Evolutionary conservation across 2,329 filamentous ascomycete genomes (phyloP), one percentile per base, ranked within the genome.

Genomic region (Whalleya microplaca): DNA sequence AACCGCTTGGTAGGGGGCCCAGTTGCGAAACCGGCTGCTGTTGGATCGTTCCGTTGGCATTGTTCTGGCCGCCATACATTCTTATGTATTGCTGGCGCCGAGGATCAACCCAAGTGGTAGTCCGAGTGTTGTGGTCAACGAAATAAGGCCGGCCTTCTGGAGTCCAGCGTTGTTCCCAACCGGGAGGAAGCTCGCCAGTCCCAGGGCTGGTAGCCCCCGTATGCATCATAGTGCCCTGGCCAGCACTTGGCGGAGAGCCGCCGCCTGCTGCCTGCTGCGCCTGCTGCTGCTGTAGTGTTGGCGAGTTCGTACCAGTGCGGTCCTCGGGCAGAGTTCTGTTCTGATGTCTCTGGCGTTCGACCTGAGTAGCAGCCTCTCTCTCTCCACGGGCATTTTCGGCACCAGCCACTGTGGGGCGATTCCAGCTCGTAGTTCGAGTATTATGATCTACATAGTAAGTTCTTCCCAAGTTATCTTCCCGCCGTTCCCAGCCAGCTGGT

Each of bases 371-470:
- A 21, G 92, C 91, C 71, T 96, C 93, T 72, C 94, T 84, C 64
- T 92, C 90, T 62, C 81, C 88, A 58, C 92, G 85, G 66, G 90
- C 86, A 60, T 93, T 88, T 47, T 89, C 87, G 58, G 88, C 93
- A 68, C 88, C 89, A 58, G 87, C 87, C 41, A 84, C 82, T n/a
- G 91, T 90, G 7, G 95, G 95, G 57, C 95, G 83, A 66, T 91
- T 94, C 95, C 95, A 99, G 66, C 94, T 98, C 0, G 95, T 99
- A 53, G 95, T 94, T 67, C 95, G 84, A 6, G 93, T 96, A 73
- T 98, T 98, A 73, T 98, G 95, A 70, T 99, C 95, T 50, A 99
- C 95, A 72, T 98, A 99, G 72, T 99, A 99, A 20, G 94, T 98
- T 68, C 95, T 85, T 50, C 95, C 94, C 43, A 98, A 76, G 66